Conservation (phyloP, 345 rosid species). For the Lumnitzera littorea region DNA sequence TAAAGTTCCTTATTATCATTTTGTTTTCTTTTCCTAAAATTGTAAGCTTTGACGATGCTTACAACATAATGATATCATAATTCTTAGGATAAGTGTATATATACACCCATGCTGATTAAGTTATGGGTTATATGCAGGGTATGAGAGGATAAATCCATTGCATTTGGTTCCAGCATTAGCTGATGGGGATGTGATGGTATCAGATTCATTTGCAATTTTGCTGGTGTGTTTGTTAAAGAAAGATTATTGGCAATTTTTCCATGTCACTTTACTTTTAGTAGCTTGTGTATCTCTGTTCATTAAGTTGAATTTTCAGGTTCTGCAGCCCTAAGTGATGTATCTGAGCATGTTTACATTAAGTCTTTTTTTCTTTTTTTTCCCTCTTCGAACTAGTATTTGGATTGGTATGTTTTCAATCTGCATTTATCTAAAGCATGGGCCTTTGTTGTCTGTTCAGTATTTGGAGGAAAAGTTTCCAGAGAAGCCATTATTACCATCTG, state of each 20-base stretch:
- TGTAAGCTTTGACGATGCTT: too few relatives aligned
- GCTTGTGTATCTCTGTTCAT: background rate
- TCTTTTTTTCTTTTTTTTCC: background rate
- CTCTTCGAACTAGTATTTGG: background rate
- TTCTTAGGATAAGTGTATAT: too few relatives aligned
- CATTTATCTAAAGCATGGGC: background rate
- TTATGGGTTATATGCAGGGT: constrained; percentile 26
- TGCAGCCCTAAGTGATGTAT: background rate
- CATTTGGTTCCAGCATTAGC: constrained; percentile 37
- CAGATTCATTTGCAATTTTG: constrained; percentile 49
- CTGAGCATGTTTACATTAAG: background rate
- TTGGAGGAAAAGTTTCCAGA: constrained; percentile 47
- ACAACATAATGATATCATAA: too few relatives aligned
- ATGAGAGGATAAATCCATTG: constrained; percentile 40
- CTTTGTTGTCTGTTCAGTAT: constrained; percentile 19
- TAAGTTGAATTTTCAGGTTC: background rate
- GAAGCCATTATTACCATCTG: constrained; percentile 31
- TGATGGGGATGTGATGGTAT: constrained; percentile 39
- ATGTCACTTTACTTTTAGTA: background rate
- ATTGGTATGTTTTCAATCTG: background rate
- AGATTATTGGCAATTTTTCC: background rate
- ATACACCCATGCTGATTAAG: background rate
- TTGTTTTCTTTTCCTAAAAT: too few relatives aligned
- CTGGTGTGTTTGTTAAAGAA: constrained; percentile 20
- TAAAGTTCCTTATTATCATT: too few relatives aligned